Evolutionary conservation across 2,329 filamentous ascomycete species (phyloP).

Genomic region (Leptodontidium sp.): DNA sequence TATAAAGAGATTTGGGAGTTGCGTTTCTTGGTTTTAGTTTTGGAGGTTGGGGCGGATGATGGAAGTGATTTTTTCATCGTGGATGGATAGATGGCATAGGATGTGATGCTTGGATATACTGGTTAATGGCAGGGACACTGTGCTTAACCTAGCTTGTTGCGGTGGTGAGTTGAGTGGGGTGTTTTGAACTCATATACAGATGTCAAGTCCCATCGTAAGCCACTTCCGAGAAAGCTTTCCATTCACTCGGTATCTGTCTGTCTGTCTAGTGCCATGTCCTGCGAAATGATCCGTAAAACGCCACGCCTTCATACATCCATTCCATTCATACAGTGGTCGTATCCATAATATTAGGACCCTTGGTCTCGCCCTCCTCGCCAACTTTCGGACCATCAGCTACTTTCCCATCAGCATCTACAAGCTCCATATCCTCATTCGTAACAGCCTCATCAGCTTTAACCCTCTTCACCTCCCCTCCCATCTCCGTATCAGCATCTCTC

Average conservation of each 20-base stretch:
- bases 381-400: conserved; percentile 31
- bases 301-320: not conserved
- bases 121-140: no score
- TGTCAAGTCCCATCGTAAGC: no score
- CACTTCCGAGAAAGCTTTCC: not conserved
- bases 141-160: no score
- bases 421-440: conserved; percentile 26
- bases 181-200: no score
- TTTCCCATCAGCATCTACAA: conserved; percentile 38
- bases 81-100: no score
- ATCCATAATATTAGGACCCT: conserved; percentile 35
- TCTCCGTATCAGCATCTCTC: conserved; percentile 41
- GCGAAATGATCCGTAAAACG: not conserved
- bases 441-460: conserved; percentile 53
- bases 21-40: no score
- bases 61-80: no score
- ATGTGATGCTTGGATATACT: no score
- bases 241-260: not conserved
- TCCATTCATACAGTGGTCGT: conserved; percentile 34
- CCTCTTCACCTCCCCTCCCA: conserved; percentile 55
- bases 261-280: not conserved
- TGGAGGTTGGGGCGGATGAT: no score
- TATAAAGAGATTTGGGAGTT: no score
- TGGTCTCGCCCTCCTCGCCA: conserved; percentile 33
- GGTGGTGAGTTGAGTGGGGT: no score